Base-by-base conservation (phyloP, 495 filamentous ascomycete species). In the Chaetomidium leptoderma region DNA sequence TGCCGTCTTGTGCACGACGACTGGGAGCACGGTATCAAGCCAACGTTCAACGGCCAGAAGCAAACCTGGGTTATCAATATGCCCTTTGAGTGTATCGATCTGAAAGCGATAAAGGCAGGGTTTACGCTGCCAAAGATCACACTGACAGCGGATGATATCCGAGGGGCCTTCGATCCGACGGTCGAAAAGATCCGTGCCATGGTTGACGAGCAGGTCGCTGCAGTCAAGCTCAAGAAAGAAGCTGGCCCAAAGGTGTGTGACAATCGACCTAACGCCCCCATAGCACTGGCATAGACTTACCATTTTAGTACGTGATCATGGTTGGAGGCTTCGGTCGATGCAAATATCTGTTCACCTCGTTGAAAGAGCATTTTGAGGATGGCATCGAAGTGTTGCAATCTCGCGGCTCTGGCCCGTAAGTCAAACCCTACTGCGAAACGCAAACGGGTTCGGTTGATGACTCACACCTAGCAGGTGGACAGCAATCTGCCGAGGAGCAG, bases 21-120 rank as follows among this genome's bases (percentile, higher is more conserved):
- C 7, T 66, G 36, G 63, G 63, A 66, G 19, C 26, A 57, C 17
- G 53, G 54, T 8, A 61, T 66, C 46, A 63, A 66, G 14, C 53
- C n/a, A 2, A 43, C 57, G 11, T 63, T 59, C 10, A 32, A 56
- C 6, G 36, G 39, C 17, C 27, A 6, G 2, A 0, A 55, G 1
- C 29, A 6, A 6, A 39, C 42, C 2, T 60, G 58, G 58, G 17
- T 16, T 0, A 3, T 60, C 50, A 32, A 55, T 5, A 32, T 55
- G 3, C 59, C 59, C 0, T 52, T 6, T 1, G 59, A 61, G n/a
- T 45, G 53, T 17, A 26, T 56, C 2, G 33, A 14, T 0, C 32
- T 35, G 0, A 0, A 55, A 1, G 27, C 27, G 33, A 19, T 48
- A 2, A 17, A n/a, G 5, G 4, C 16, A 35, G 32, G 32, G 8